These are phyloP conservation scores for Gnetum montanum DNA, from an alignment of 75 land plant species.

Conservation along the genomic window DNA sequence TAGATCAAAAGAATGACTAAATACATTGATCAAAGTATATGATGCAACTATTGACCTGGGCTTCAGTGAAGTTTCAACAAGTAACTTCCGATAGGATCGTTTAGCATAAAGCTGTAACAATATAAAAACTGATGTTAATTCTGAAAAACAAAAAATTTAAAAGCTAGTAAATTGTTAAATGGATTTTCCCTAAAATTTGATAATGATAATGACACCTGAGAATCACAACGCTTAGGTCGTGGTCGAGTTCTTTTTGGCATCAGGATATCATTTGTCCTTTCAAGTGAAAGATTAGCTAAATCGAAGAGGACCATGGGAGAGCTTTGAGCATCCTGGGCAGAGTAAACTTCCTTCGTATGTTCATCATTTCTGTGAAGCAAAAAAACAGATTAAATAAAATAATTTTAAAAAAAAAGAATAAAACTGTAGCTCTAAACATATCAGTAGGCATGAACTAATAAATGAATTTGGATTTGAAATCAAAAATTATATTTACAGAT, in stretches of 20 bases:
- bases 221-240: conserved; percentile 30
- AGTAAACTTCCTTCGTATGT: neutral
- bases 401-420: neutral
- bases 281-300: neutral
- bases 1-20: too few species aligned
- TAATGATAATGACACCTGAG: too few species aligned
- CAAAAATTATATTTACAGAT: too few species aligned
- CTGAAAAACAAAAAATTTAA: too few species aligned
- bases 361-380: neutral
- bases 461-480: too few species aligned
- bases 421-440: too few species aligned
- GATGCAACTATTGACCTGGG: conserved; percentile 19
- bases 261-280: neutral
- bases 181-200: too few species aligned
- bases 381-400: neutral
- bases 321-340: neutral
- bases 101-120: conserved; percentile 24
- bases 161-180: too few species aligned
- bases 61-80: conserved; percentile 36
- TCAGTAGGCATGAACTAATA: too few species aligned
- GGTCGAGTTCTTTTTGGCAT: conserved; percentile 5
- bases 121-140: neutral
- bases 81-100: conserved; percentile 24
- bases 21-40: too few species aligned
- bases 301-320: neutral